These are phyloP conservation scores for Colletotrichum scovillei DNA, from an alignment of 2,329 filamentous ascomycete genomes.

Conservation along the genomic window DNA sequence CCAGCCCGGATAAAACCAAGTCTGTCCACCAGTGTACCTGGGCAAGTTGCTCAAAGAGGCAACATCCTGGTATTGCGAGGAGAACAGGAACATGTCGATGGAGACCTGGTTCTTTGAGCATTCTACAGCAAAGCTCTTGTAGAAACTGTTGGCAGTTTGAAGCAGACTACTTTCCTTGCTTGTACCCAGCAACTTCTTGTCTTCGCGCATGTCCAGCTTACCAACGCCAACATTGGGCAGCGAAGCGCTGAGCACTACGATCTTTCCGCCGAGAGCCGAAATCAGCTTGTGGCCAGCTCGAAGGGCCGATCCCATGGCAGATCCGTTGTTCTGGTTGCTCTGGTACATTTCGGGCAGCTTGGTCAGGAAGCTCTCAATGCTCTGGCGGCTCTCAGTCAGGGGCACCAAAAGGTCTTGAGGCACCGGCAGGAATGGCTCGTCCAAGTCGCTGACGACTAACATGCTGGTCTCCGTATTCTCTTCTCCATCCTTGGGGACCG, in stretches of 20 bases:
- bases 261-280: slow-evolving; percentile 92
- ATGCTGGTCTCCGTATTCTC: slow-evolving; percentile 88
- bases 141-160: slow-evolving; percentile 95
- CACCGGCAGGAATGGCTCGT: slow-evolving; percentile 96
- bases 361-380: slow-evolving; percentile 89
- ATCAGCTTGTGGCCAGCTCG: slow-evolving; percentile 96
- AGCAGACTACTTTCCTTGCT: slow-evolving; percentile 89
- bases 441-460: slow-evolving; percentile 93
- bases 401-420: slow-evolving; percentile 92
- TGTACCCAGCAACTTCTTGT: slow-evolving; percentile 95
- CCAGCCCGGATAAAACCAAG: slow-evolving; percentile 98
- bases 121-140: slow-evolving; percentile 98
- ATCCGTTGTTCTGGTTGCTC: slow-evolving; percentile 87
- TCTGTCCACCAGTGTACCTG: slow-evolving; percentile 95
- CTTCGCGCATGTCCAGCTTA: slow-evolving; percentile 91
- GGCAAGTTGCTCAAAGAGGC: slow-evolving; percentile 95
- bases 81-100: slow-evolving; percentile 98
- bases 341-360: slow-evolving; percentile 98
- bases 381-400: slow-evolving; percentile 87
- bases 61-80: slow-evolving; percentile 96
- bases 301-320: slow-evolving; percentile 95
- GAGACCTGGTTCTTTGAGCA: slow-evolving; percentile 99
- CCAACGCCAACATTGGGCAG: slow-evolving; percentile 91
- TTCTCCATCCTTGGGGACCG: slow-evolving; percentile 87
- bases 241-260: slow-evolving; percentile 89